Base-by-base conservation (phyloP, 2,329 filamentous ascomycete genomes). In the Escovopsis sp. region DNA sequence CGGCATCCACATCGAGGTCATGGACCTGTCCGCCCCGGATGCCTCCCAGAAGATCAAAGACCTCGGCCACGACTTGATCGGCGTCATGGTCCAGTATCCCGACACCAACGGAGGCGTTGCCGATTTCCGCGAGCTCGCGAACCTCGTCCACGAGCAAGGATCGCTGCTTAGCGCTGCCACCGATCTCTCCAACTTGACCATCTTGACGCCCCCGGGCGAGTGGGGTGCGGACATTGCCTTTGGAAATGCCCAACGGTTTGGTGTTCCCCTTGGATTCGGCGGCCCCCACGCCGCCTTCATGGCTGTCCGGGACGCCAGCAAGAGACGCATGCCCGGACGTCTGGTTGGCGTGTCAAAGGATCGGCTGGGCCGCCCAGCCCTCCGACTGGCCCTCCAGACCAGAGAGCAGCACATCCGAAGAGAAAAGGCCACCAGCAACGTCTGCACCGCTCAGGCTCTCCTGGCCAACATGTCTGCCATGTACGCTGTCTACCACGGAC, bases 211-310 rank as follows among this genome's bases (percentile, higher is more conserved):
- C 1, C 89, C 89, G 0, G 88, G 88, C 39, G 89, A 95, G 58
- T 95, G 89, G 65, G 89, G 89, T 36, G 89, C 89, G 19, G 89
- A 96, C 58, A 85, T 96, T 53, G 89, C 88, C 5, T 94, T 96
- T 58, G 89, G 89, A 51, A 94, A 82, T 56, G 80, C 89, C 12
- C 89, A 96, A 66, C 73, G 89, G 45, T 83, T 95, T 47, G 89
- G 89, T 60, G 85, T 96, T 11, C 88, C 89, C 2, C 77, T 95
- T 57, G 89, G 89, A 40, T 93, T 81, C 53, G 89, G 89, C 55
- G 89, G 89, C 18, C 89, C 89, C n/a, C 89, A 95, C 56, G 89
- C 89, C 26, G 89, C 88, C 15, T 96, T 96, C 73, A 95, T 96
- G 59, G 85, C 89, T 18, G 87, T 88, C 43, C 77, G 77, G 43